Conservation (phyloP, 495 filamentous ascomycete genomes). For the Aspergillus egyptiacus region DNA sequence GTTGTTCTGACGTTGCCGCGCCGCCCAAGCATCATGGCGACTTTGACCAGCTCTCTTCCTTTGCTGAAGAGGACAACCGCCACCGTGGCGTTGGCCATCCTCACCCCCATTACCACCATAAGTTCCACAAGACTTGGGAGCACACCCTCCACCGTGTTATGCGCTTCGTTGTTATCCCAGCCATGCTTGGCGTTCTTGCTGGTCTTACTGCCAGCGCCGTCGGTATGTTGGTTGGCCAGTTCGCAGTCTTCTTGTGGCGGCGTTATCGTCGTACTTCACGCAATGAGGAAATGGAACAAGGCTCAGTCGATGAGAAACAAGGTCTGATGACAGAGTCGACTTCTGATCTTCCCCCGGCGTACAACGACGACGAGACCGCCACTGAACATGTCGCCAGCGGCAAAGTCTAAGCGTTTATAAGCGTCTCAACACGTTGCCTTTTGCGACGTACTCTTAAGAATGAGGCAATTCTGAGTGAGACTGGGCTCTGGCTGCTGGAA, state of each 20-base stretch:
- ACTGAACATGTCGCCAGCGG: conserved; percentile 16
- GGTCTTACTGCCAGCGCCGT: conserved; percentile 47
- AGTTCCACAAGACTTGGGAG: conserved; percentile 34
- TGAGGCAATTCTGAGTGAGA: not conserved
- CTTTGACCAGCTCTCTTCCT: conserved; percentile 10
- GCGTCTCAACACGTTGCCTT: not conserved
- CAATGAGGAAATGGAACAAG: conserved; percentile 31
- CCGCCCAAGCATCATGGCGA: conserved; percentile 9
- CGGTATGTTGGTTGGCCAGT: conserved; percentile 49
- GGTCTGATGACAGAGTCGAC: conserved; percentile 31
- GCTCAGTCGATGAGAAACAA: conserved; percentile 36
- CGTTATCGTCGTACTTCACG: conserved; percentile 34
- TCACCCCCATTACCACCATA: conserved; percentile 25
- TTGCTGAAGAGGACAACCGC: conserved; percentile 14
- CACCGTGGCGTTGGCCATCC: conserved; percentile 21
- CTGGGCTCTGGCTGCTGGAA: conserved; percentile 1
- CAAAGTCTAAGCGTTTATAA: conserved; percentile 25
- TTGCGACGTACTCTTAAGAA: not conserved
- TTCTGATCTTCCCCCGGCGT: conserved; percentile 31
- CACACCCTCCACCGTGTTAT: conserved; percentile 41
- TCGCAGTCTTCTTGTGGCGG: conserved; percentile 46
- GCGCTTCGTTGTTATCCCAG: conserved; percentile 46
- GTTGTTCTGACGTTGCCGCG: conserved; percentile 14
- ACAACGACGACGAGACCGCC: conserved; percentile 26
- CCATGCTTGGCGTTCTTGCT: conserved; percentile 42